These are phyloP conservation scores for Rhizophagus sp. DNA, from an alignment of 192 early-diverging fungal genomes.

Conservation along the genomic window DNA sequence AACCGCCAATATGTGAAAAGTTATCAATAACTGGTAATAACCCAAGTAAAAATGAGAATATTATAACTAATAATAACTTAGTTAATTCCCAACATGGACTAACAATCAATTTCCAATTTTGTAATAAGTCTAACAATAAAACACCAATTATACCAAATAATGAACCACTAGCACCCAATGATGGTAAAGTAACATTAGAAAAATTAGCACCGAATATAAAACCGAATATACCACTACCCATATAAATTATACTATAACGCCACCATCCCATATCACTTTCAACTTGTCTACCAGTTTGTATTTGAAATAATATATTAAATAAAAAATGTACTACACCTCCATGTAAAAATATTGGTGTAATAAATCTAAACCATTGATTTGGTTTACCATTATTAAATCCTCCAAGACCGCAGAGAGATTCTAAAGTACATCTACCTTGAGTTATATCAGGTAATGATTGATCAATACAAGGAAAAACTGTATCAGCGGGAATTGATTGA, in stretches of 20 bases:
- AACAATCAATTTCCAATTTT: constrained; percentile 71
- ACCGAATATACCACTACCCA: constrained; percentile 71
- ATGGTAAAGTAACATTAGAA: constrained; percentile 39
- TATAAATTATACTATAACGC: constrained; percentile 73
- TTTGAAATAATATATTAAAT: constrained; percentile 75
- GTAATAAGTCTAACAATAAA: constrained; percentile 74
- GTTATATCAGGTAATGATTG: constrained; percentile 32
- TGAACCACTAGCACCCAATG: constrained; percentile 60
- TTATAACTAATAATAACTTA: constrained; percentile 62
- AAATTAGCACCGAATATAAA: constrained; percentile 78
- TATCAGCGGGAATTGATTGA: constrained; percentile 28
- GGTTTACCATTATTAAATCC: constrained; percentile 53
- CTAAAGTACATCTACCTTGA: constrained; percentile 49
- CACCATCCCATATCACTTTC: constrained; percentile 77
- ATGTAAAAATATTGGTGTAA: constrained; percentile 83
- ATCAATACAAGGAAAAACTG: constrained; percentile 38
- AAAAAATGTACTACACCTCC: constrained; percentile 76
- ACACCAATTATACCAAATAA: constrained; percentile 76
- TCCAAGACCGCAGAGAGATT: constrained; percentile 63
- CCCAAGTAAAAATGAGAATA: constrained; percentile 71
- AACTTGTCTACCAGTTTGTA: constrained; percentile 68
- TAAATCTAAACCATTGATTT: constrained; percentile 80
- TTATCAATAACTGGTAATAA: constrained; percentile 81
- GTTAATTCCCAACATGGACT: constrained; percentile 67
- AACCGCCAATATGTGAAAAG: constrained; percentile 85